Conservation (phyloP, 1,284 basidiomycete genomes). For the Abortiporus biennis region DNA sequence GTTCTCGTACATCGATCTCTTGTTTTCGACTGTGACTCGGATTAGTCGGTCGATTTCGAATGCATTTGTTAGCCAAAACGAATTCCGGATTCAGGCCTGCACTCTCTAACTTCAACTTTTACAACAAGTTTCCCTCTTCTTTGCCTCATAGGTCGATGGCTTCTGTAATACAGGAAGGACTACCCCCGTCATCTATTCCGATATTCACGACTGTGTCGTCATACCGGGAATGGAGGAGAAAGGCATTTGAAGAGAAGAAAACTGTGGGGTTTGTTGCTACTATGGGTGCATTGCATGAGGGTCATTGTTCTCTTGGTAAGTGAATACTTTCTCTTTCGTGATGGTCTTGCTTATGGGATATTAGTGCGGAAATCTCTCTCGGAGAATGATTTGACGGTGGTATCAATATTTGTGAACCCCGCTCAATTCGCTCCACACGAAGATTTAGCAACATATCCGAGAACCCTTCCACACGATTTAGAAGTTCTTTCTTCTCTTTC, state of each 20-base stretch:
- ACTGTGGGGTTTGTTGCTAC: constrained; percentile 92
- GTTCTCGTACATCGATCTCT: too few species aligned
- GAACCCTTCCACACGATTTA: constrained; percentile 70
- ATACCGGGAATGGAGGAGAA: constrained; percentile 74
- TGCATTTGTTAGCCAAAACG: too few species aligned
- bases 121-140: too few species aligned
- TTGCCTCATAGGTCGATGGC: too few species aligned
- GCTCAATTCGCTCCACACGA: constrained; percentile 97
- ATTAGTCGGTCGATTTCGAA: too few species aligned
- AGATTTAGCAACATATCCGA: constrained; percentile 88
- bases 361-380: constrained; percentile 65
- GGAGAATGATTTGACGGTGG: constrained; percentile 82
- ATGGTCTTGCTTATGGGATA: background rate
- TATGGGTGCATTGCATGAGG: constrained; percentile 95
- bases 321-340: constrained; percentile 1
- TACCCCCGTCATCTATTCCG: too few species aligned
- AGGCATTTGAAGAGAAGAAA: constrained; percentile 51
- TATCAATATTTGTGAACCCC: constrained; percentile 97
- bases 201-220: constrained; percentile 69
- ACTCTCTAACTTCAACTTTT: too few species aligned
- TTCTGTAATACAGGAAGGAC: too few species aligned
- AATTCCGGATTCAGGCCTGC: too few species aligned
- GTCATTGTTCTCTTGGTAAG: constrained; percentile 86
- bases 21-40: too few species aligned
- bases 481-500: constrained; percentile 37